Conservation (phyloP, 2,329 filamentous ascomycete genomes). For the Aspergillus oerlinghausenensis region DNA sequence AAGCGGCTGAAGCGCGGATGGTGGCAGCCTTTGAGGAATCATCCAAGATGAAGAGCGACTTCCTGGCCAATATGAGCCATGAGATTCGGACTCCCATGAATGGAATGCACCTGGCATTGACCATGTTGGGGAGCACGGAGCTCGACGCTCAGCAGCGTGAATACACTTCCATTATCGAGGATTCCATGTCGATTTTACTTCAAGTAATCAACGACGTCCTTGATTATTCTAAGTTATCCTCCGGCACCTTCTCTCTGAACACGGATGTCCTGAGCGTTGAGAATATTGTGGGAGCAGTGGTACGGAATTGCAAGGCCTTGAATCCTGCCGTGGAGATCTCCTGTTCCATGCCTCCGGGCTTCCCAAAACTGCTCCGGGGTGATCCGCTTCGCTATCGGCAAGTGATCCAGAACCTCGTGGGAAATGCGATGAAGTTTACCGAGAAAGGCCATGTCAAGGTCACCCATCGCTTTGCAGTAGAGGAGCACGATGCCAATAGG, state of each 20-base stretch:
- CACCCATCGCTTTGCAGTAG: constrained; percentile 34
- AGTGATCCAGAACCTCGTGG: constrained; percentile 58
- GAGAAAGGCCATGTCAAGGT: constrained; percentile 51
- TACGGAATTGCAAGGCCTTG: constrained; percentile 47
- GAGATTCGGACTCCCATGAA: constrained; percentile 64
- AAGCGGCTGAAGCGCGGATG: constrained; percentile 51
- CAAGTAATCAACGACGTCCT: constrained; percentile 63
- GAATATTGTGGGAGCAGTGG: constrained; percentile 44
- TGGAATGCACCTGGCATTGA: constrained; percentile 57
- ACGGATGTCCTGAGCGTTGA: constrained; percentile 49
- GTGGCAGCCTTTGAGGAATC: constrained; percentile 58
- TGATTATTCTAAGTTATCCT: constrained; percentile 61
- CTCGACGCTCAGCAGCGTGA: constrained; percentile 54
- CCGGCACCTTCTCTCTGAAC: constrained; percentile 55
- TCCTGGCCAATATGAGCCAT: constrained; percentile 61
- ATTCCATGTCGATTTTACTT: constrained; percentile 55
- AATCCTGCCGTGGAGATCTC: constrained; percentile 46
- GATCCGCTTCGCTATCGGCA: constrained; percentile 59
- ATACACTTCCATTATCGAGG: constrained; percentile 54
- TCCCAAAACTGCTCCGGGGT: constrained; percentile 50
- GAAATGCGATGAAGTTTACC: constrained; percentile 61
- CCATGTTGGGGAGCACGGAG: constrained; percentile 52
- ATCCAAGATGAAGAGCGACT: constrained; percentile 59
- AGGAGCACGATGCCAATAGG: constrained; percentile 36
- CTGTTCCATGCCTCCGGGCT: constrained; percentile 40